Evolutionary conservation across 1,139 yeast species (phyloP).

Genomic region (Scheffersomyces quercinus): DNA sequence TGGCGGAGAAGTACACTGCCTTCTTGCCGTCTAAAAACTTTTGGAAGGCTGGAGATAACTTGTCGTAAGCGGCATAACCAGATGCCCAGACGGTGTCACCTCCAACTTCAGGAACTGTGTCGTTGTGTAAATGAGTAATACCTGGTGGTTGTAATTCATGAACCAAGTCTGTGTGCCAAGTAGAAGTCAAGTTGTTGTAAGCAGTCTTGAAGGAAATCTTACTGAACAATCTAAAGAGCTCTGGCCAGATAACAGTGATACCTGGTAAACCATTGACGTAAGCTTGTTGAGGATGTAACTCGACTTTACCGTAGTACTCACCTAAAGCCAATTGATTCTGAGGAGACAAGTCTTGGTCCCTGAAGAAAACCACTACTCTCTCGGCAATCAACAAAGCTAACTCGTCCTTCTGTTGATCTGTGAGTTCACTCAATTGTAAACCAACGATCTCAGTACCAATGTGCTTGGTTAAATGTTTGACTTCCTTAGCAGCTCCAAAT

Average conservation of each 20-base stretch:
- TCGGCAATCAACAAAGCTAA: constrained; percentile 53
- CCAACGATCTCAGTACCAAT: constrained; percentile 23
- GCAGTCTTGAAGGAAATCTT: not conserved
- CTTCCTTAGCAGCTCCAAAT: constrained; percentile 20
- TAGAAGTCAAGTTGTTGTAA: not conserved
- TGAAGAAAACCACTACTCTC: constrained; percentile 50
- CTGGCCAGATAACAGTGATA: constrained; percentile 55
- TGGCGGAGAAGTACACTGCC: constrained; percentile 38
- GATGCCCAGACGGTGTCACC: constrained; percentile 41
- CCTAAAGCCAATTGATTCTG: constrained; percentile 47
- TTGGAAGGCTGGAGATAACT: constrained; percentile 37
- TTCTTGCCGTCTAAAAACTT: constrained; percentile 39
- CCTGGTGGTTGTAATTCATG: constrained; percentile 43
- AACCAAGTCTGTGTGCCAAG: constrained; percentile 40
- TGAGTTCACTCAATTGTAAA: constrained; percentile 20
- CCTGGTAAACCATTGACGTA: constrained; percentile 42
- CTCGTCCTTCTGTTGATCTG: constrained; percentile 31
- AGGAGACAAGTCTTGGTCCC: constrained; percentile 49
- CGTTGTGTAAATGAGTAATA: constrained; percentile 38
- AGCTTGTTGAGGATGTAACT: constrained; percentile 47
- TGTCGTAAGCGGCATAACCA: constrained; percentile 41
- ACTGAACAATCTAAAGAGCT: constrained; percentile 10
- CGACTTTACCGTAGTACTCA: constrained; percentile 46
- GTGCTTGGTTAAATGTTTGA: constrained; percentile 19
- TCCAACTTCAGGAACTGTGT: constrained; percentile 35